These are phyloP conservation scores for Fusarium nurragi DNA, from an alignment of 2,329 filamentous ascomycete genomes.

Conservation along the genomic window DNA sequence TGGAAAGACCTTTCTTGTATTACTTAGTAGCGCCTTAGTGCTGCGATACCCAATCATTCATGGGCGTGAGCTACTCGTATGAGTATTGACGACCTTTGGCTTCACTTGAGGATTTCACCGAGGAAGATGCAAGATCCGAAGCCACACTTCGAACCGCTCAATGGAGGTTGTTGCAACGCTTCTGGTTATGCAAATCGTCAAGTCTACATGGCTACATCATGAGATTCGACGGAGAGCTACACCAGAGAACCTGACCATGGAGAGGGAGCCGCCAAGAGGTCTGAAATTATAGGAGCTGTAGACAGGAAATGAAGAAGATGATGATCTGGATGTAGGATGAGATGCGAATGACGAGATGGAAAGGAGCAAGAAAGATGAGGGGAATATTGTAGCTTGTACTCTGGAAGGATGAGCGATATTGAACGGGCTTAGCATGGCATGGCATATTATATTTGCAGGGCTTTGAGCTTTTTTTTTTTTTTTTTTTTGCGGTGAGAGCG, in stretches of 20 bases:
- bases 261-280: constrained; percentile 1
- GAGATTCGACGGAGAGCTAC: constrained; percentile 1
- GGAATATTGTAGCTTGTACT: constrained; percentile 40
- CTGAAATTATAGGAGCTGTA: constrained; percentile 13
- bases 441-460: constrained; percentile 5
- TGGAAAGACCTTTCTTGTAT: constrained; percentile 45
- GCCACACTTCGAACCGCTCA: constrained; percentile 13
- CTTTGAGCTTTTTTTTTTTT: constrained; percentile 18
- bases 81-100: constrained; percentile 35
- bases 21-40: constrained; percentile 34
- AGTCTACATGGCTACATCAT: background rate
- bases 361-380: constrained; percentile 18
- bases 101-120: constrained; percentile 16
- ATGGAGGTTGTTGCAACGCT: constrained; percentile 3
- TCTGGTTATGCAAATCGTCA: constrained; percentile 4
- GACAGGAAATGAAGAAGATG: constrained; percentile 6
- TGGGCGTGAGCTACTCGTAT: constrained; percentile 31
- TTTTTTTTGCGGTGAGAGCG: too few relatives aligned
- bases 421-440: constrained; percentile 15
- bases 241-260: constrained; percentile 7
- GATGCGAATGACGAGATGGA: constrained; percentile 25
- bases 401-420: constrained; percentile 44
- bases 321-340: constrained; percentile 17
- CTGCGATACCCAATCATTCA: constrained; percentile 25
- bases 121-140: constrained; percentile 3